A percentile compares a stretch with the other conserved stretches of the same genome.
Conservation (phyloP, 805 yeast genomes). For the Tetrapisispora taiwanensis region DNA sequence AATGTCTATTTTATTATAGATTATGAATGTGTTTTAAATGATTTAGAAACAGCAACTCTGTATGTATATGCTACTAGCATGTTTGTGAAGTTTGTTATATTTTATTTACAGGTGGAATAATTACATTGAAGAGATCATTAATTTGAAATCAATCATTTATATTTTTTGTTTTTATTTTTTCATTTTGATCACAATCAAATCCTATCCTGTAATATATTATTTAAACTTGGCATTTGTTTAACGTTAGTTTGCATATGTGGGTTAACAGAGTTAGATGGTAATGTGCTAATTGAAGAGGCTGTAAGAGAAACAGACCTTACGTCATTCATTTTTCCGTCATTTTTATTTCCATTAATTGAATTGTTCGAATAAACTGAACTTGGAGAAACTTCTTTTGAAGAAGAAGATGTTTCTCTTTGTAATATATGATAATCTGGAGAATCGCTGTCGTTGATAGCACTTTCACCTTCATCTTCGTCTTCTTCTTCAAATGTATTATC, state of each 20-base stretch:
- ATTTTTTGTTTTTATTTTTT: background rate
- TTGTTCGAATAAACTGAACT: constrained; percentile 8
- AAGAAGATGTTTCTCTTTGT: constrained; percentile 1
- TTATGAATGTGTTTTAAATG: background rate
- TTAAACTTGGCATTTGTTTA: constrained; percentile 13
- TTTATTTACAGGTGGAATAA: background rate
- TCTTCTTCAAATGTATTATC: constrained; percentile 4
- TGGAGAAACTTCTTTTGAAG: constrained; percentile 16
- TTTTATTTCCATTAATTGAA: background rate
- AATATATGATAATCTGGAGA: constrained; percentile 7
- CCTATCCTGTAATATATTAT: constrained; percentile 14
- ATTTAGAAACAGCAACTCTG: too few species aligned
- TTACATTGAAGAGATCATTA: background rate
- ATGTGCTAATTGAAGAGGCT: background rate
- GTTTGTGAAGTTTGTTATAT: background rate
- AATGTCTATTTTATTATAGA: background rate
- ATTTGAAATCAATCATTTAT: background rate
- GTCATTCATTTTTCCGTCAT: background rate
- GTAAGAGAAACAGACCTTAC: constrained; percentile 1
- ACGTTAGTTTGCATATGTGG: background rate
- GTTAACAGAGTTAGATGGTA: background rate
- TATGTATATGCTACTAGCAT: background rate
- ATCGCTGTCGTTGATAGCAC: constrained; percentile 3
- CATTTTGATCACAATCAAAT: background rate
- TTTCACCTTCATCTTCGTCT: constrained; percentile 3